A percentile compares a stretch with the other conserved stretches of the same genome.
Conservation (phyloP, 306 rosid genomes). For the Mucuna pruriens region DNA sequence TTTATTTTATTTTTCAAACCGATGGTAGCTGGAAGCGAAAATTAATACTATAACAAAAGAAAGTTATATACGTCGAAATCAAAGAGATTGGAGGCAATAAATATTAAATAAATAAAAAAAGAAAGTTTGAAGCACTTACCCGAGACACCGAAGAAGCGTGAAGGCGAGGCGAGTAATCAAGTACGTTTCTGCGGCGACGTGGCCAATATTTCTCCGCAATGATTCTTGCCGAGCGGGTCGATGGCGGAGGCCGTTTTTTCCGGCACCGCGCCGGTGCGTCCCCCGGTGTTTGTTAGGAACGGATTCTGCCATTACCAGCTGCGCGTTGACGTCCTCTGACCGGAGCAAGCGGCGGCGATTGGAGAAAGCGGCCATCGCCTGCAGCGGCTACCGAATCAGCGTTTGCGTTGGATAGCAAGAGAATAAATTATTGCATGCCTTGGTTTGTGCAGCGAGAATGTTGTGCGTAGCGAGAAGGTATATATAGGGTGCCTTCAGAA, state of each 20-base stretch:
- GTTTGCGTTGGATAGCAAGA: neutral
- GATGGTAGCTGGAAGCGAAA: neutral
- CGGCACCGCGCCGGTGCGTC: neutral
- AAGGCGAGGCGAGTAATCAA: slow-evolving; percentile 71
- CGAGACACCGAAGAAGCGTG: slow-evolving; percentile 86
- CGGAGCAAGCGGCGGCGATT: slow-evolving; percentile 35
- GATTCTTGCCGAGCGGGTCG: slow-evolving; percentile 37
- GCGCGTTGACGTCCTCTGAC: neutral
- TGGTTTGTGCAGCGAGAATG: neutral
- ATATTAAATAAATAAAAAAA: neutral
- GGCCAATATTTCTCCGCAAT: slow-evolving; percentile 42
- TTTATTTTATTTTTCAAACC: no score
- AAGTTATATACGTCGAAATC: neutral
- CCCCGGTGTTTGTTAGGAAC: neutral
- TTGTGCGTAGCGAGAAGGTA: neutral
- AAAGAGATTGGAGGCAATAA: neutral
- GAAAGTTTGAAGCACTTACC: slow-evolving; percentile 44
- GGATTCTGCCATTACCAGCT: neutral
- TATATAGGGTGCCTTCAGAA: neutral
- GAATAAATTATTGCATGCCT: neutral
- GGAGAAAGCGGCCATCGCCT: slow-evolving; percentile 19
- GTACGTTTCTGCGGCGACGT: slow-evolving; percentile 81
- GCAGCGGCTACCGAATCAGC: neutral
- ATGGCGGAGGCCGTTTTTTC: neutral
- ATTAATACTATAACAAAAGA: neutral